Base-by-base conservation (phyloP, 257 asterid species). In the Lantana camara region DNA sequence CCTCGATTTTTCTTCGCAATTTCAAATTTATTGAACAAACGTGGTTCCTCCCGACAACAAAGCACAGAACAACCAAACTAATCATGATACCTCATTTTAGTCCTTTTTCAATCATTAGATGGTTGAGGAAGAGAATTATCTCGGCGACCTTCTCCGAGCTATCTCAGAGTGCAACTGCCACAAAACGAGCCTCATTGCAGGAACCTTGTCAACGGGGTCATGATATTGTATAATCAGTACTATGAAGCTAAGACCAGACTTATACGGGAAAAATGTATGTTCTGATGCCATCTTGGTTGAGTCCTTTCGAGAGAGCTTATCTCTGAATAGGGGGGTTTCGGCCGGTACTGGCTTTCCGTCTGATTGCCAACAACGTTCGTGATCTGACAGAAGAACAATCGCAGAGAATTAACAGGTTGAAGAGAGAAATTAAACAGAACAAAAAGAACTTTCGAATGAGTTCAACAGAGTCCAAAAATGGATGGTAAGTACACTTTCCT, bases 261-360 rank as follows among this genome's bases (percentile, higher is more conserved):
- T 23, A 57, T 42, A 1, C 44, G 23, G 9, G 75, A n/a, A 79
- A 10, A 48, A 77, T 17, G 83, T 75, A 34, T 80, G 74, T 75
- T 16, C 48, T 77, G 2, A 2, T 49, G 1, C 82, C 85, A 0
- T 35, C 69, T 1, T 77, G 83, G 85, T 50, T 77, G 0, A 77
- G 67, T 60, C 52, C 82, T 0, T 72, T 58, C 1, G 82, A 79
- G 68, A 41, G 61, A 0, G 21, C 55, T 20, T 49, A 71, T n/a
- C n/a, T n/a, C n/a, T n/a, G n/a, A n/a, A n/a, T n/a, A n/a, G 78
- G 76, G 2, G 78, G 85, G 1, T 77, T 69, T 16, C 60, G 75
- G 71, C 81, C 80, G 0, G 60, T 68, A 1, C 23, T 69, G n/a
- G 76, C 69, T 3, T 50, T 72, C 24, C 69, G 68, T 0, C 15